Conservation (phyloP, 768 basidiomycete species). For the Lyophyllum decastes region DNA sequence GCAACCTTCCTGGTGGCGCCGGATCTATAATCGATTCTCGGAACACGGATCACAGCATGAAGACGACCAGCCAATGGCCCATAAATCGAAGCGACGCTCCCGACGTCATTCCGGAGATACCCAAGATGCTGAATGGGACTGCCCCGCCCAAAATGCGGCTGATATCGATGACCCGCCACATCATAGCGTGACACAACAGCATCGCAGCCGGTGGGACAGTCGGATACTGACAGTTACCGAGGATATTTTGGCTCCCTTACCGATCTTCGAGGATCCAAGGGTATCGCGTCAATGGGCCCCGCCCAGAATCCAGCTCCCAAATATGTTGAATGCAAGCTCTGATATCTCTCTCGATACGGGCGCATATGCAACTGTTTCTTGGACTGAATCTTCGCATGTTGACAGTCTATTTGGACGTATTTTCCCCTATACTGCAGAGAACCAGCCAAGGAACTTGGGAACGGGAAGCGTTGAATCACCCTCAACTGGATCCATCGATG, state of each 20-base stretch:
- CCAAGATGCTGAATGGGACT: conserved; percentile 8
- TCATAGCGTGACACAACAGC: conserved; percentile 23
- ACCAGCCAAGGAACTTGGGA: background rate
- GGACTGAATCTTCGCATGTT: background rate
- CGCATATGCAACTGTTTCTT: background rate
- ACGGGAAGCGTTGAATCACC: background rate
- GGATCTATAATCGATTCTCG: conserved; percentile 52
- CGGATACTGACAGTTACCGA: background rate
- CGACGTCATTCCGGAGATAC: conserved; percentile 3
- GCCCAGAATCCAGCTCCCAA: background rate
- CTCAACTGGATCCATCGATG: conserved; percentile 1
- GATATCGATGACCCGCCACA: conserved; percentile 43
- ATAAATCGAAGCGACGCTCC: conserved; percentile 11
- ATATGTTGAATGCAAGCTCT: background rate
- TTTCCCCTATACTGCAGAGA: conserved; percentile 18
- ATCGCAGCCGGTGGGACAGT: conserved; percentile 15
- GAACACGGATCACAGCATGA: conserved; percentile 36
- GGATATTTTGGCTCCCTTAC: conserved; percentile 18
- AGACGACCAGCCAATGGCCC: conserved; percentile 12
- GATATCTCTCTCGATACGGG: background rate
- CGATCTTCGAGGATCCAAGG: conserved; percentile 15
- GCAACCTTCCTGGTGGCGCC: conserved; percentile 60
- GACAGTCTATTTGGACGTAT: conserved; percentile 29
- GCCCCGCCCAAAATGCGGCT: conserved; percentile 25
- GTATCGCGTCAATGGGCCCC: background rate